Evolutionary conservation across 179 eudicot genomes (phyloP).

Genomic region (Nepenthes alata): DNA sequence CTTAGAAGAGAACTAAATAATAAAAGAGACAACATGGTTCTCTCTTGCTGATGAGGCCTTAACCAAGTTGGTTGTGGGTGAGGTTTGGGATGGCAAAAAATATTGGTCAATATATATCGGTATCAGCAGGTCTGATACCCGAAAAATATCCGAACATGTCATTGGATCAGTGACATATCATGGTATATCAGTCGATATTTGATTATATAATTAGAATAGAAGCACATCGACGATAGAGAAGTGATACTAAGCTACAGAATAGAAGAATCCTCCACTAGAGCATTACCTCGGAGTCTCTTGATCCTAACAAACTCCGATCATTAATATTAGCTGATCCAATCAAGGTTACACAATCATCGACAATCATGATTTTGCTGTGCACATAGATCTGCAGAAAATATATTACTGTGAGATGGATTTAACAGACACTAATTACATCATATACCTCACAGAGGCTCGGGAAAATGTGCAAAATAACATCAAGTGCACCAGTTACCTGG

Average conservation of each 20-base stretch:
- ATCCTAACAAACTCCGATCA: constrained; percentile 94
- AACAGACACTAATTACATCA: too few relatives aligned
- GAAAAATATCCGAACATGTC: too few relatives aligned
- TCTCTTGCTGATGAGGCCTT: neutral
- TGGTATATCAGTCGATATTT: too few relatives aligned
- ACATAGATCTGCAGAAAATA: constrained; percentile 69
- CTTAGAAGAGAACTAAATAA: neutral
- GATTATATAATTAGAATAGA: too few relatives aligned
- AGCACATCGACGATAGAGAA: too few relatives aligned
- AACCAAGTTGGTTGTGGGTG: too few relatives aligned
- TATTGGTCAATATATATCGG: too few relatives aligned
- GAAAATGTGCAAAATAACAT: neutral
- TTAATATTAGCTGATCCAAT: constrained; percentile 96
- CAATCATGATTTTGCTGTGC: constrained; percentile 94
- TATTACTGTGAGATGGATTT: neutral
- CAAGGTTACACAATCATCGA: constrained; percentile 70
- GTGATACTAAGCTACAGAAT: too few relatives aligned
- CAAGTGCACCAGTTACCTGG: constrained; percentile 42
- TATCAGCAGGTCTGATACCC: too few relatives aligned
- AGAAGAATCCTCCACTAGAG: neutral
- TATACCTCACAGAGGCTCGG: too few relatives aligned
- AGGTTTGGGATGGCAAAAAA: too few relatives aligned
- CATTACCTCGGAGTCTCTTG: constrained; percentile 92
- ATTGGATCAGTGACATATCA: too few relatives aligned
- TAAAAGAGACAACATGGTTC: neutral